Evolutionary conservation across 345 rosid genomes (phyloP).

Genomic region (Lumnitzera racemosa): DNA sequence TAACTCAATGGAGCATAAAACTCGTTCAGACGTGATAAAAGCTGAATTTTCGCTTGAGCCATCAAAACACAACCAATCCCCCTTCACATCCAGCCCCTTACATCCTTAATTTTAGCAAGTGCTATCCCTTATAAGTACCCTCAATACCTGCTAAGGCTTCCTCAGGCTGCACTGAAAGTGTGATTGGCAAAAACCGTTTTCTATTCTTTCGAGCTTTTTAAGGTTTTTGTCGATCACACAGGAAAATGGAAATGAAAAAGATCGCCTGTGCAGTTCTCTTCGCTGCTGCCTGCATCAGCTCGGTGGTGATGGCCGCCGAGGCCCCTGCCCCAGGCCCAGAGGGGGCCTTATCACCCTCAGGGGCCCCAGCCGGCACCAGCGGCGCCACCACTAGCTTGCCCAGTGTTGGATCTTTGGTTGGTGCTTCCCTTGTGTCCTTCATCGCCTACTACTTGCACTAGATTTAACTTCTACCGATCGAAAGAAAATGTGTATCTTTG

Average conservation of each 20-base stretch:
- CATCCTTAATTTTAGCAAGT: background rate
- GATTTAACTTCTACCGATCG: background rate
- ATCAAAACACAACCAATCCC: background rate
- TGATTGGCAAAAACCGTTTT: background rate
- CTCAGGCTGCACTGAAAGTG: slow-evolving; percentile 4
- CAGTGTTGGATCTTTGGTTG: slow-evolving; percentile 22
- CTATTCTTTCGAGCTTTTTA: background rate
- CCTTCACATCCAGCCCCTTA: background rate
- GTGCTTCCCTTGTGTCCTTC: slow-evolving; percentile 30
- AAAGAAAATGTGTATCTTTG: too few relatives aligned
- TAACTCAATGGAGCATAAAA: too few relatives aligned
- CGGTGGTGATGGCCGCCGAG: slow-evolving; percentile 27
- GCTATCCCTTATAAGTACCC: background rate
- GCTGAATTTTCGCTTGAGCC: too few relatives aligned
- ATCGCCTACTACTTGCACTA: slow-evolving; percentile 21
- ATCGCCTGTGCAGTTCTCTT: slow-evolving; percentile 24
- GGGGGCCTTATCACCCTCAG: too few relatives aligned
- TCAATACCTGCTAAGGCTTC: background rate
- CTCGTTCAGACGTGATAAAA: too few relatives aligned
- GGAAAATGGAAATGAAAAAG: slow-evolving; percentile 34
- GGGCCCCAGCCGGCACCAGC: background rate
- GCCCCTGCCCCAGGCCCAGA: slow-evolving; percentile 19
- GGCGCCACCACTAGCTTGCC: slow-evolving; percentile 20
- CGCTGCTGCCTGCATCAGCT: slow-evolving; percentile 28
- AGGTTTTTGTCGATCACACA: slow-evolving; percentile 8